Base-by-base conservation (phyloP, 148 eudicot genomes). In the Chenopodium album region DNA sequence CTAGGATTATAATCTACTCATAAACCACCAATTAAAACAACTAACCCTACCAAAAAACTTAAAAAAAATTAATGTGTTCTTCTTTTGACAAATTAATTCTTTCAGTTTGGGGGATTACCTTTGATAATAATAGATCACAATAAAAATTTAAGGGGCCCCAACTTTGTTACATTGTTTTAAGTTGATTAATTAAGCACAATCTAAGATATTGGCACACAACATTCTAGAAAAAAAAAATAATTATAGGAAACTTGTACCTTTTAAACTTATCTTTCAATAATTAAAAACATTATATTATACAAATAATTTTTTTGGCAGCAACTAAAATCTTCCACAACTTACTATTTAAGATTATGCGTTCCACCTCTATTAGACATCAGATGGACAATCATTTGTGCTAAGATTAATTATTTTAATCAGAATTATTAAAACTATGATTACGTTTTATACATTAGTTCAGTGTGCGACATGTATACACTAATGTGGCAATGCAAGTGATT, bases 321-420 rank as follows among this genome's bases (percentile, higher is more conserved):
- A 74, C 77, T 52, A 74, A 74, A 74, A 74, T 71, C 77, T 74
- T 50, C 77, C 77, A 74, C 77, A 74, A 74, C n/a, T 28, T 73
- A 52, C 44, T 74, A 74, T 74, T 74, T 11, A 74, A 26, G 62
- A 74, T 74, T 74, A 74, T 74, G 77, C 77, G 77, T 19, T 74
- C 77, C 77, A 74, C 77, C 32, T 74, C 77, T 74, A 26, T 4
- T 74, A 74, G 63, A 74, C 77, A 74, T 74, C 77, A 74, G 63
- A 74, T 74, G 4, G 63, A 74, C 77, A 74, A 74, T 74, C 77
- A 74, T 74, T 74, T 74, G 77, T 48, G 77, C 63, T 26, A 50
- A 29, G 77, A 74, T 74, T 26, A 0, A 74, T 9, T 52, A 23
- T 13, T 74, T 74, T 74, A 50, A 26, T 74, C 8, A 9, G 63